phyloP scores from a whole-genome alignment of 1,284 basidiomycete species.

The Ustilago cynodontis region DNA sequence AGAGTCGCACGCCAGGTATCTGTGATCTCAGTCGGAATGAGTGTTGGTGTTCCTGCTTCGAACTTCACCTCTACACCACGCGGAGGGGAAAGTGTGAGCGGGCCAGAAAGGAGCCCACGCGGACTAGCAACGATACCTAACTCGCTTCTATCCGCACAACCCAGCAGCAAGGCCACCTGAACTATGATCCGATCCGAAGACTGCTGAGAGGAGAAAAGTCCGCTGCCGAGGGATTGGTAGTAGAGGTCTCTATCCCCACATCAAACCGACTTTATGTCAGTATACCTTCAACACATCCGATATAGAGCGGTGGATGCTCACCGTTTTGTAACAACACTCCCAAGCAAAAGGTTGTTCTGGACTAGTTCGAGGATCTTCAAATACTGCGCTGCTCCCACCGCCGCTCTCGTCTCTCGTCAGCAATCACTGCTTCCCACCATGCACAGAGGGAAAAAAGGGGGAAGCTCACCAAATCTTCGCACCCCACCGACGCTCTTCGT shows the following conservation, averaged over 20 bases:
- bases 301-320: slow-evolving; percentile 14
- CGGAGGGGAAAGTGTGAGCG: slow-evolving; percentile 18
- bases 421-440: neutral
- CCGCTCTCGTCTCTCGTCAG: no score
- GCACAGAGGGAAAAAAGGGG: neutral
- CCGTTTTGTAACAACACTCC: slow-evolving; percentile 48
- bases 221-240: slow-evolving; percentile 42
- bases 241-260: slow-evolving; percentile 53
- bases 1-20: slow-evolving; percentile 9
- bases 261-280: no score
- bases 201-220: slow-evolving; percentile 50
- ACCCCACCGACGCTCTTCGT: slow-evolving; percentile 12
- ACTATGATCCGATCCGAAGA: slow-evolving; percentile 48
- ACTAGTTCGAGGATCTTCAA: slow-evolving; percentile 46
- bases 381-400: slow-evolving; percentile 37
- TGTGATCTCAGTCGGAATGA: slow-evolving; percentile 26
- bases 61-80: neutral
- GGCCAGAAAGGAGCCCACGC: slow-evolving; percentile 47
- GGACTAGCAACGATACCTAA: slow-evolving; percentile 56
- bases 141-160: slow-evolving; percentile 14
- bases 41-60: neutral
- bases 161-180: slow-evolving; percentile 19
- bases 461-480: slow-evolving; percentile 27
- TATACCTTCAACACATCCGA: neutral
- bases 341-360: slow-evolving; percentile 28